Evolutionary conservation across 192 early-diverging fungal genomes (phyloP).

Genomic region (Entomortierella lignicola): DNA sequence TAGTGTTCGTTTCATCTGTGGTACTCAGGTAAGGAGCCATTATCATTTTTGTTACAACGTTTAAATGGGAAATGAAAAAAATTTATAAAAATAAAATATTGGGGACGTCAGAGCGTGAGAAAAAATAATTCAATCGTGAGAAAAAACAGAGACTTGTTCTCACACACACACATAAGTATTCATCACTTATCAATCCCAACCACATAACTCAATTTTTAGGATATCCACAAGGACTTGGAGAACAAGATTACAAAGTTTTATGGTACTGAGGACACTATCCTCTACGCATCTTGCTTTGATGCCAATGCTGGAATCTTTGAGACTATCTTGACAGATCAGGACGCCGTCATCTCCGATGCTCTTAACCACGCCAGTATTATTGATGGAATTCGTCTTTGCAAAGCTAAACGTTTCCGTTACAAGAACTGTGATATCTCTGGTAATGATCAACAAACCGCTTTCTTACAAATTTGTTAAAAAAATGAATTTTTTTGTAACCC

Average conservation of each 20-base stretch:
- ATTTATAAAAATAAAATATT: background rate
- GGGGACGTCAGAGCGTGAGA: conserved; percentile 16
- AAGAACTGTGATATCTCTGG: conserved; percentile 77
- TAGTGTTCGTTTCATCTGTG: conserved; percentile 79
- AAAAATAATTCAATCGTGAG: background rate
- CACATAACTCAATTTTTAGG: conserved; percentile 14
- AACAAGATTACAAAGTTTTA: conserved; percentile 68
- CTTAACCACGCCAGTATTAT: conserved; percentile 97
- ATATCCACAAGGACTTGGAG: conserved; percentile 75
- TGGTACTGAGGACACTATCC: conserved; percentile 68
- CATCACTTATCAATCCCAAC: no score
- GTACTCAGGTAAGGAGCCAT: conserved; percentile 67
- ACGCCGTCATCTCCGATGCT: conserved; percentile 90
- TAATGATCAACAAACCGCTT: background rate
- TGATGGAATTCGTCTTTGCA: conserved; percentile 92
- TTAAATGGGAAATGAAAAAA: background rate
- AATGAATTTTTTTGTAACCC: background rate
- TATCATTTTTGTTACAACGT: no score
- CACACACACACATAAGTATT: no score
- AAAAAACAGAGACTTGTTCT: no score
- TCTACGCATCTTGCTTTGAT: conserved; percentile 78
- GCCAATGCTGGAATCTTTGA: conserved; percentile 80
- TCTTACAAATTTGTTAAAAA: background rate
- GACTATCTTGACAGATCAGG: conserved; percentile 60
- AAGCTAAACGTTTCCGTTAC: conserved; percentile 89